Base-by-base conservation (phyloP, 129 eudicot genomes). In the Tanacetum coccineum region DNA sequence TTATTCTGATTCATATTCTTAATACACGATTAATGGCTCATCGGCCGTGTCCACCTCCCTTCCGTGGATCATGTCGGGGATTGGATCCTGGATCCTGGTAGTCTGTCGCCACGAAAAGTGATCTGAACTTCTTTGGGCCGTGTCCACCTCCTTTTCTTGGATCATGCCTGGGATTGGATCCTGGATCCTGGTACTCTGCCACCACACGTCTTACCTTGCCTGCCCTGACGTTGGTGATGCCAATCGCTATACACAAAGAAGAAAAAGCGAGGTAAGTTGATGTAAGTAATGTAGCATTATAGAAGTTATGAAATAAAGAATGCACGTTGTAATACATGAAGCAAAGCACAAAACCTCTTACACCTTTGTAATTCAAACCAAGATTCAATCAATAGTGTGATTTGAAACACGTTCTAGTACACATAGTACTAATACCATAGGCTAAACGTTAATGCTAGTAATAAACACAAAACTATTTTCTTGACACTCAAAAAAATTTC, bases 31-130 rank as follows among this genome's bases (percentile, higher is more conserved):
- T 69, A 42, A 54, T 47, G 3, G 51, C 13, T n/a, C 50, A 50
- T 60, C 60, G 68, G 25, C 51, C 25, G 6, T 18, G 51, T 60
- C 67, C 67, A 58, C 74, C 58, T 26, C 69, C 76, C 48, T 26
- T 72, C 45, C 62, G 7, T 50, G 87, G 97, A 26, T 91, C 90
- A 71, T 91, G 97, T 81, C 65, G 83, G 64, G 74, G 82, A 72
- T 83, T 91, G 54, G 96, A 46, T 53, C 93, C 82, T 46, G 95
- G 84, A 40, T 67, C 77, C 15, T 72, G 80, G 59, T 85, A 89
- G 77, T 86, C 95, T n/a, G 83, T 51, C 75, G 76, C 74, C 0
- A 20, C 52, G 12, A 64, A 78, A 13, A 65, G 46, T 21, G 52
- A 4, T 14, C 15, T 14, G 15, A 48, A 48, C 53, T 48, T 48